Conservation (phyloP, 2,329 filamentous ascomycete species). For the Ceratocystis harringtonii region DNA sequence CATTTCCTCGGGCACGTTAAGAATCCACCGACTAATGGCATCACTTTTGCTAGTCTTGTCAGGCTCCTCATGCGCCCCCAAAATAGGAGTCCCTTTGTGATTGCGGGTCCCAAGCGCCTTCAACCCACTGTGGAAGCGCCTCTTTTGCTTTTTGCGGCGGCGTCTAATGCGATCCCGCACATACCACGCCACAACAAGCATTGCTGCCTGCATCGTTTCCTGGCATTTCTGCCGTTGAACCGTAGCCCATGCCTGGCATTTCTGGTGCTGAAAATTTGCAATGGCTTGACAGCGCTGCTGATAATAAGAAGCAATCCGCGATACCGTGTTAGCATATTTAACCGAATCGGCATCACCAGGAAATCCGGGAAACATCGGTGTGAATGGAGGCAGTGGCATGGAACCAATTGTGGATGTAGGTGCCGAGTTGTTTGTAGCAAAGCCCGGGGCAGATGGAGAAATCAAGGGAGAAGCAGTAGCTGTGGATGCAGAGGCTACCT, state of each 20-base stretch:
- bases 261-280: conserved; percentile 33
- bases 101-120: conserved; percentile 22
- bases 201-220: conserved; percentile 35
- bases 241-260: conserved; percentile 34
- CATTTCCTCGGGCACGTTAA: conserved; percentile 26
- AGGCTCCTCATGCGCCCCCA: conserved; percentile 7
- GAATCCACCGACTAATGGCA: conserved; percentile 30
- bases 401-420: neutral
- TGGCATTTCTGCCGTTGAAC: conserved; percentile 33
- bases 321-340: conserved; percentile 32
- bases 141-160: conserved; percentile 29
- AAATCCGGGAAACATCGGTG: conserved; percentile 6
- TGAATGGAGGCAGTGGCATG: conserved; percentile 3
- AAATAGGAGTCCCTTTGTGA: neutral
- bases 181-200: conserved; percentile 37
- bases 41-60: conserved; percentile 29
- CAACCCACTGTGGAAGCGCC: conserved; percentile 29
- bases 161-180: conserved; percentile 33
- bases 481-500: neutral
- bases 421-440: neutral
- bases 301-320: conserved; percentile 34
- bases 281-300: conserved; percentile 35
- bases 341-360: conserved; percentile 25
- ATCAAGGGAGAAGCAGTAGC: neutral
- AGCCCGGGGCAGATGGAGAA: neutral